Evolutionary conservation across 2,329 filamentous ascomycete genomes (phyloP), one percentile per base, ranked within the genome.

Genomic region (Chrysosporium keratinophilum): DNA sequence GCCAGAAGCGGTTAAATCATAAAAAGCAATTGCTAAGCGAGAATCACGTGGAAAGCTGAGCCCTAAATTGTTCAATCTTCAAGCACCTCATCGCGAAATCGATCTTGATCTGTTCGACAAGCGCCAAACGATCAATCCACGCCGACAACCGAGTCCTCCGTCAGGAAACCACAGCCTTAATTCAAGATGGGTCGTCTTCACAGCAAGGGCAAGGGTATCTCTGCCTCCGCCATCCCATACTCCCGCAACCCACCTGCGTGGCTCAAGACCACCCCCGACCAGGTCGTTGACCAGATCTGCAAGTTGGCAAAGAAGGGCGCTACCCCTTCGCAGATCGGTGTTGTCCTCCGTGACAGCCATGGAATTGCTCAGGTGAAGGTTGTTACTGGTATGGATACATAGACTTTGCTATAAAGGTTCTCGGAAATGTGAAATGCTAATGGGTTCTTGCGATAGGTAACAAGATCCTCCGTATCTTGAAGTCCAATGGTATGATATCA

Each of bases 201-300:
- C 85, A 87, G 82, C 83, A 95, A 96, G 71, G 91, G 93, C 80
- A 97, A 97, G 88, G 94, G 93, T 77, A 98, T 98, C 78, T 89
- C 88, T 65, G 78, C 88, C 78, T 95, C 88, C 61, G 88, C 93
- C 70, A 78, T 97, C 77, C 93, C 94, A 72, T 98, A 97, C 85
- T 95, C 88, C 65, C 91, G 93, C 79, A 84, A 82, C 67, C 74
- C 89, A 62, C 91, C 93, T 59, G 82, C 90, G 66, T 98, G 93
- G 93, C 81, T 97, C 77, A 98, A 98, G 87, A 94, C 88, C 78
- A 95, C 89, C 67, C 90, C 93, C 72, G 89, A 96, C 70, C 88
- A 95, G 80, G 89, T 98, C 74, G 88, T 95, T 68, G 93, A 98
- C 74, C 90, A 97, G 80, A 98, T 98, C 79, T 90, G 87, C 80